Base-by-base conservation (phyloP, 352 stramenopile genomes). In the Albugo laibachii region DNA sequence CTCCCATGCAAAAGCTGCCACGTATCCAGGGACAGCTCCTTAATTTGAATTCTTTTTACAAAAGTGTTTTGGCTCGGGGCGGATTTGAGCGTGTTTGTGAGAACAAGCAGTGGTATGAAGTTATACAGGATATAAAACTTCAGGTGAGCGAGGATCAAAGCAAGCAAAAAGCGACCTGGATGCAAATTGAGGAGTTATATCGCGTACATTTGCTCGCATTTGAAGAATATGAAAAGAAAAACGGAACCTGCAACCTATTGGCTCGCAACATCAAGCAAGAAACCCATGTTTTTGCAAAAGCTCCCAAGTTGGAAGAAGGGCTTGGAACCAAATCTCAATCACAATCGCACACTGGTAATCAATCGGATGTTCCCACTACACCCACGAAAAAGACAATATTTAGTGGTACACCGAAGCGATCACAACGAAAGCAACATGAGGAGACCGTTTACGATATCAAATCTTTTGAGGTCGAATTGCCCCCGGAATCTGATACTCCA, bases 1-100 rank as follows among this genome's bases (percentile, higher is more conserved):
- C 75, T 34, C 77, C 77, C 18, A 91, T 91, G 77, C 63, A 83
- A 51, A 66, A 78, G 43, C 50, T 84, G 34, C 77, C 77, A 8
- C 66, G 67, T 21, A 62, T 80, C 12, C 65, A 91, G 38, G 77
- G 71, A 15, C 69, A 85, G 51, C 55, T 82, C 8, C 59, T 86
- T 12, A 86, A 85, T 41, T 52, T 91, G 40, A 62, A 66, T 20
- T 50, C 66, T 24, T 55, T 91, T 10, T 83, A 80, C 62, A 80
- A 82, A 55, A 70, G 53, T 1, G 72, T 91, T 6, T 27, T 50
- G 5, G 57, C 66, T 15, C 47, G 74, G 5, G 74, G 70, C 5
- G 74, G 74, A 24, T 87, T 67, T 34, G 50, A 62, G 8, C 49
- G 42, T 14, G 72, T 82, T 5, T 71, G 3, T 43, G 16, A 24